Evolutionary conservation across 768 basidiomycete species (phyloP).

Genomic region (Podaxis sp.): DNA sequence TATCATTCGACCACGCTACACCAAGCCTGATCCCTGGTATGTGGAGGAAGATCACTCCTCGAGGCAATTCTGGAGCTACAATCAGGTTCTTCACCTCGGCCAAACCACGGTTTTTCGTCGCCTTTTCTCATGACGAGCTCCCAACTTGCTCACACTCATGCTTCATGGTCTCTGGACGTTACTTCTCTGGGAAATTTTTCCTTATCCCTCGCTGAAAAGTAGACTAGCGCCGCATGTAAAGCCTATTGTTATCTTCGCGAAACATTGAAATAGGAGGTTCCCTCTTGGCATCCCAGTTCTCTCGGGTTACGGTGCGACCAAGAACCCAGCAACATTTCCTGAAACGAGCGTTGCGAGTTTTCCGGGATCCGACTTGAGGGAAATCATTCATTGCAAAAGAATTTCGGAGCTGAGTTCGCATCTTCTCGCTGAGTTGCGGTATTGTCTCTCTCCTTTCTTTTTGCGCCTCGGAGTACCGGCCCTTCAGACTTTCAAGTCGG

Average conservation of each 20-base stretch:
- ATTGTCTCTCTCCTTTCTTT: not conserved
- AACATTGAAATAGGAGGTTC: not conserved
- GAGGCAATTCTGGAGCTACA: not conserved
- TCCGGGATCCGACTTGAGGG: not conserved
- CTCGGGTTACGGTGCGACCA: not conserved
- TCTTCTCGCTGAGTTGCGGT: not conserved
- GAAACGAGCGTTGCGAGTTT: not conserved
- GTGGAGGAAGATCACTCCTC: not conserved
- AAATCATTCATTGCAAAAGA: not conserved
- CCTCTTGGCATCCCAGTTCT: not conserved
- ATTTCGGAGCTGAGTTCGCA: not conserved
- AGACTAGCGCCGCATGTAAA: not conserved
- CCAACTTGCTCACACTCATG: not conserved
- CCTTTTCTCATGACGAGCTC: slow-evolving; percentile 2
- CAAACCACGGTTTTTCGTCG: slow-evolving; percentile 5
- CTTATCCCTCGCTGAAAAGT: not conserved
- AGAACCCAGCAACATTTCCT: not conserved
- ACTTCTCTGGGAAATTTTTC: not conserved
- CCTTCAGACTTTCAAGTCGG: not conserved
- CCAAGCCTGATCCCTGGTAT: not conserved
- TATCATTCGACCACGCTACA: not conserved
- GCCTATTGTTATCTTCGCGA: not conserved
- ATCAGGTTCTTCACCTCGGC: not conserved
- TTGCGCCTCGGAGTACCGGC: not conserved
- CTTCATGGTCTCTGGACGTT: not conserved